A percentile compares a stretch with the other conserved stretches of the same genome.
Conservation (phyloP, 768 basidiomycete genomes). For the Tubosaeta sp. region DNA sequence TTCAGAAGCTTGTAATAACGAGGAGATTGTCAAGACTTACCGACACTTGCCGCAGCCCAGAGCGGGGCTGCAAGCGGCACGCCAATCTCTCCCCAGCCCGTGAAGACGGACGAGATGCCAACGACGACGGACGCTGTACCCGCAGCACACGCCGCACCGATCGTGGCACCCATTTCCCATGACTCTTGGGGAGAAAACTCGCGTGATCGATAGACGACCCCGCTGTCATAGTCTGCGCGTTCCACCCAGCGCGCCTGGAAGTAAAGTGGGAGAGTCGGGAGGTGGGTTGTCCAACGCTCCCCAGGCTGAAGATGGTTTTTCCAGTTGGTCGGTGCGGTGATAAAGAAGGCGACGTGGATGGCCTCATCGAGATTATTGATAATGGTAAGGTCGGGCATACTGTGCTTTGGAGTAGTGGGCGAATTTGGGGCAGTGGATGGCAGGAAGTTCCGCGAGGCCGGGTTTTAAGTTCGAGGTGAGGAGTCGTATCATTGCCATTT, state of each 20-base stretch:
- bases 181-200: constrained; percentile 16
- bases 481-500: background rate
- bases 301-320: constrained; percentile 16
- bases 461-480: too few species aligned
- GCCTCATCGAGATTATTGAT: constrained; percentile 16
- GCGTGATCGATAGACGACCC: constrained; percentile 1
- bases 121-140: constrained; percentile 21
- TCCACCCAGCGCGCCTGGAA: constrained; percentile 17
- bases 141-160: constrained; percentile 12
- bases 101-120: background rate
- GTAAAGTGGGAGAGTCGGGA: constrained; percentile 6
- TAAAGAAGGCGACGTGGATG: constrained; percentile 20
- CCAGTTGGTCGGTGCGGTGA: constrained; percentile 10
- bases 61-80: constrained; percentile 7
- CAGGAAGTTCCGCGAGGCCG: too few species aligned
- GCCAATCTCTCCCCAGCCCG: background rate
- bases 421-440: too few species aligned
- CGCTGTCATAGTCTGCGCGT: constrained; percentile 9
- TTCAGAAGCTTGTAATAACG: background rate
- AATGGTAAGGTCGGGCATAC: constrained; percentile 19
- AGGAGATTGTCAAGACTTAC: constrained; percentile 10
- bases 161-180: constrained; percentile 16
- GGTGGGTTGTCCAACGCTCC: constrained; percentile 16
- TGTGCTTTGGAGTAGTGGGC: background rate
- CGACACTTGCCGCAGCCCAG: constrained; percentile 7